phyloP scores from a whole-genome alignment of 768 basidiomycete species.

The Pulveroboletus sp. region DNA sequence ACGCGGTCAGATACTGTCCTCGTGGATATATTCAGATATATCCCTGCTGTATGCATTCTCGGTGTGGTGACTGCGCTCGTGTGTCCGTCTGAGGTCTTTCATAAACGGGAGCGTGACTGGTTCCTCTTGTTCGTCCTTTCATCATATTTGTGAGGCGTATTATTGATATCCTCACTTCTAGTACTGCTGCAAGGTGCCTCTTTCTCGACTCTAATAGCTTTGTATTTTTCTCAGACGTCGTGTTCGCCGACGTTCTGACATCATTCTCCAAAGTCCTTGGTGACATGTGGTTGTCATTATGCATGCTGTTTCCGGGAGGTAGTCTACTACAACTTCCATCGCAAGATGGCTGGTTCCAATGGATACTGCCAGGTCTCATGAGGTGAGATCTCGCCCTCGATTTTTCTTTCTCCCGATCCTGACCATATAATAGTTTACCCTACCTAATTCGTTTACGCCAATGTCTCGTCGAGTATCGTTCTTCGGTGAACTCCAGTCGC shows the following conservation, averaged over 20 bases:
- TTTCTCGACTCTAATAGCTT: conserved; percentile 55
- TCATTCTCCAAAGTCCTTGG: conserved; percentile 97
- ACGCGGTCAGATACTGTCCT: conserved; percentile 52
- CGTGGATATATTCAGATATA: conserved; percentile 72
- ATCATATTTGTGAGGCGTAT: background rate
- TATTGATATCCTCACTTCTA: conserved; percentile 28
- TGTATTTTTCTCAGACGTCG: conserved; percentile 85
- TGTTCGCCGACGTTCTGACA: conserved; percentile 93
- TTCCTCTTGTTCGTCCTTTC: conserved; percentile 65
- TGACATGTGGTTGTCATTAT: conserved; percentile 84
- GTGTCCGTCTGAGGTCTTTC: conserved; percentile 62
- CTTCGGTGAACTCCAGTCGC: conserved; percentile 54
- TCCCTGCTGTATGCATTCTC: conserved; percentile 66
- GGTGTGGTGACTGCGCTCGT: conserved; percentile 53
- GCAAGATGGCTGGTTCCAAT: conserved; percentile 59
- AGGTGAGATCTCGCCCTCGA: conserved; percentile 48
- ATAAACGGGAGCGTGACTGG: conserved; percentile 68
- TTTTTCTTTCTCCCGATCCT: background rate
- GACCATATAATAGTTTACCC: conserved; percentile 51
- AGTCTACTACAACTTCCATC: conserved; percentile 62
- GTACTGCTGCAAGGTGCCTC: conserved; percentile 71
- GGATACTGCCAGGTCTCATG: conserved; percentile 81
- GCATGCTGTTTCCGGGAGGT: conserved; percentile 83
- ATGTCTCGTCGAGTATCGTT: conserved; percentile 79
- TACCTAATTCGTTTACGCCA: conserved; percentile 92